Percentiles rank a stretch among this genome's conserved stretches.
Conservation (phyloP, 2,329 filamentous ascomycete genomes). For the Hymenoscyphus occultus region DNA sequence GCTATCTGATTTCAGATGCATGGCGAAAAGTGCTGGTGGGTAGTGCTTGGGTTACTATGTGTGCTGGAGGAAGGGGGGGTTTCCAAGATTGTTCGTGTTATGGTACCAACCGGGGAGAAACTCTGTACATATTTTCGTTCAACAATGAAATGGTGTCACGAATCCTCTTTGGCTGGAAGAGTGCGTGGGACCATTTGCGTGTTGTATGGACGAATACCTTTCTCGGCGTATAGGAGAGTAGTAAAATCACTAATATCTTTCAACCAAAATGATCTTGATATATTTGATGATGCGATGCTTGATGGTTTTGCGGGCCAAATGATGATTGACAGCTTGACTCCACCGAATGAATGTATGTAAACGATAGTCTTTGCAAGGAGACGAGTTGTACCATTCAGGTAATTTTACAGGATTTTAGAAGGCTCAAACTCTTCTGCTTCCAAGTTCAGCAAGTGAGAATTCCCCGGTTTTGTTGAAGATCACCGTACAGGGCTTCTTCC, state of each 20-base stretch:
- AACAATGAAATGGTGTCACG: constrained; percentile 18
- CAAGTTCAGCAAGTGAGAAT: neutral
- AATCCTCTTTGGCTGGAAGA: neutral
- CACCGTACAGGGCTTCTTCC: no score
- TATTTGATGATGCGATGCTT: neutral
- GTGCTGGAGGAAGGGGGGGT: constrained; percentile 11
- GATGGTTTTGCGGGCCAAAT: neutral
- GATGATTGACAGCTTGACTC: neutral
- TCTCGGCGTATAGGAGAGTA: neutral
- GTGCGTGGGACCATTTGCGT: neutral
- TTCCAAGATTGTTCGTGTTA: constrained; percentile 13
- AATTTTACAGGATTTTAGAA: neutral
- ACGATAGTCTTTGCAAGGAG: neutral
- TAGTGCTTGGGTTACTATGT: constrained; percentile 5
- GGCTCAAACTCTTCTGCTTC: neutral
- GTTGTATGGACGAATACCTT: constrained; percentile 1
- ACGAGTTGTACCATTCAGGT: neutral
- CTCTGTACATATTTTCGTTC: constrained; percentile 29
- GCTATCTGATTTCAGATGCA: neutral
- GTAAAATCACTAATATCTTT: constrained; percentile 3
- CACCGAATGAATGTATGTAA: neutral
- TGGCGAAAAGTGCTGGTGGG: neutral
- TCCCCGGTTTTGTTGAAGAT: no score
- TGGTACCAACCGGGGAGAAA: constrained; percentile 9
- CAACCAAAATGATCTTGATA: neutral